Evolutionary conservation across 2,329 filamentous ascomycete species (phyloP).

Genomic region (Fusarium sp.): DNA sequence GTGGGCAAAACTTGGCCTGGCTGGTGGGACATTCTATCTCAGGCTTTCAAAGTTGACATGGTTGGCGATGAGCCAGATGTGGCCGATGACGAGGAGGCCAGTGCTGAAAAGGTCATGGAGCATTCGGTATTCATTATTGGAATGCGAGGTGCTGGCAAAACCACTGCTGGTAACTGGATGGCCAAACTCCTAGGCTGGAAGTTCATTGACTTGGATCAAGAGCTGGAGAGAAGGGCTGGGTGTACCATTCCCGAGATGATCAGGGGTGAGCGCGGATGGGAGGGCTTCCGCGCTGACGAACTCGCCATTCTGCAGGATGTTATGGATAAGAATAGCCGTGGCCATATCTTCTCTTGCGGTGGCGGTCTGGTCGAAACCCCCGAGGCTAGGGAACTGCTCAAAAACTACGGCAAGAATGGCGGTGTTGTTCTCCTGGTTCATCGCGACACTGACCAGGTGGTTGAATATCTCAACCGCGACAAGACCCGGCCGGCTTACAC

Average conservation of each 20-base stretch:
- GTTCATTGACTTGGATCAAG: conserved; percentile 87
- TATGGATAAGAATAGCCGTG: conserved; percentile 77
- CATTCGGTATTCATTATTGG: conserved; percentile 93
- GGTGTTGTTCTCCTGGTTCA: conserved; percentile 90
- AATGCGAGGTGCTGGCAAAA: conserved; percentile 97
- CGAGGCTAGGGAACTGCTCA: conserved; percentile 80
- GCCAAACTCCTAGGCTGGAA: conserved; percentile 78
- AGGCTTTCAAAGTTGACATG: conserved; percentile 80
- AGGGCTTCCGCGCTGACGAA: conserved; percentile 85
- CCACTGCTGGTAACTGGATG: conserved; percentile 90
- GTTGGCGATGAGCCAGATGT: conserved; percentile 73
- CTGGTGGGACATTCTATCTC: conserved; percentile 92
- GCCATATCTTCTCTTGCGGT: conserved; percentile 90
- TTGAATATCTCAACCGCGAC: conserved; percentile 88
- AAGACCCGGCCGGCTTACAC: conserved; percentile 92
- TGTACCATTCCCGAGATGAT: conserved; percentile 90
- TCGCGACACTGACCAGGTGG: conserved; percentile 85
- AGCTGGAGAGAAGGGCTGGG: conserved; percentile 79
- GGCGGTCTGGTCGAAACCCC: conserved; percentile 91
- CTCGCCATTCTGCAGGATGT: conserved; percentile 77
- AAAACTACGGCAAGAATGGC: conserved; percentile 76
- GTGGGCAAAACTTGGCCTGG: conserved; percentile 98
- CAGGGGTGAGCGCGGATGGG: conserved; percentile 78
- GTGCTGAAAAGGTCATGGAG: conserved; percentile 46
- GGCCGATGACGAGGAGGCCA: conserved; percentile 26